Conservation (phyloP, 192 early-diverging fungal species). For the Coemansia sp. region DNA sequence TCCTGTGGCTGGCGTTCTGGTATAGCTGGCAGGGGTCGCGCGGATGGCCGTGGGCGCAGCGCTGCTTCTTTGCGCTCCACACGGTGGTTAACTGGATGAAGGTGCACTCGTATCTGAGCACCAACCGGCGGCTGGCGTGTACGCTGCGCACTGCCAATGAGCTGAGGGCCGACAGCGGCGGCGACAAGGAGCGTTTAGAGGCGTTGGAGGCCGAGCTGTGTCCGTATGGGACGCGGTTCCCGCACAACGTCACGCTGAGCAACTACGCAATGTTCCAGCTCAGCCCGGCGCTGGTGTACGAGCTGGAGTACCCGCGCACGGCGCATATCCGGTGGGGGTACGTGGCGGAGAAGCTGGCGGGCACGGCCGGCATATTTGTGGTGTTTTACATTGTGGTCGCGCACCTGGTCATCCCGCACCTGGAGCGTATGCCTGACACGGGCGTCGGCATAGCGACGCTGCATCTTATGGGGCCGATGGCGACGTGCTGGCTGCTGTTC, state of each 20-base stretch:
- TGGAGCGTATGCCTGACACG: conserved; percentile 65
- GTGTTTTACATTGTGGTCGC: conserved; percentile 86
- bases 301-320: conserved; percentile 91
- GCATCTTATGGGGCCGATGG: conserved; percentile 84
- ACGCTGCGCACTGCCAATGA: conserved; percentile 21
- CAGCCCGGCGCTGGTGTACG: conserved; percentile 91
- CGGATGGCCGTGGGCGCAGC: conserved; percentile 88
- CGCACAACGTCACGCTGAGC: conserved; percentile 74
- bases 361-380: conserved; percentile 77
- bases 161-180: conserved; percentile 13
- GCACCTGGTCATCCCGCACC: conserved; percentile 82
- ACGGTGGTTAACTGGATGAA: conserved; percentile 95
- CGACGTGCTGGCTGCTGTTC: conserved; percentile 87
- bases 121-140: conserved; percentile 73
- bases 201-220: conserved; percentile 62
- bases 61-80: conserved; percentile 85
- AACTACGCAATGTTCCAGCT: conserved; percentile 90
- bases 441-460: conserved; percentile 63
- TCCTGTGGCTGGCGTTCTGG: conserved; percentile 60
- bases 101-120: conserved; percentile 88
- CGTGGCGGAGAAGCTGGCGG: conserved; percentile 82
- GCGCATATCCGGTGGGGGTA: conserved; percentile 80
- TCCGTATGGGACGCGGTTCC: conserved; percentile 65
- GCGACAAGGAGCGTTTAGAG: conserved; percentile 42
- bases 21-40: conserved; percentile 63